Percentiles rank a stretch among this genome's conserved stretches.
Conservation (phyloP, 495 filamentous ascomycete genomes). For the Aspergillus homomorphus region DNA sequence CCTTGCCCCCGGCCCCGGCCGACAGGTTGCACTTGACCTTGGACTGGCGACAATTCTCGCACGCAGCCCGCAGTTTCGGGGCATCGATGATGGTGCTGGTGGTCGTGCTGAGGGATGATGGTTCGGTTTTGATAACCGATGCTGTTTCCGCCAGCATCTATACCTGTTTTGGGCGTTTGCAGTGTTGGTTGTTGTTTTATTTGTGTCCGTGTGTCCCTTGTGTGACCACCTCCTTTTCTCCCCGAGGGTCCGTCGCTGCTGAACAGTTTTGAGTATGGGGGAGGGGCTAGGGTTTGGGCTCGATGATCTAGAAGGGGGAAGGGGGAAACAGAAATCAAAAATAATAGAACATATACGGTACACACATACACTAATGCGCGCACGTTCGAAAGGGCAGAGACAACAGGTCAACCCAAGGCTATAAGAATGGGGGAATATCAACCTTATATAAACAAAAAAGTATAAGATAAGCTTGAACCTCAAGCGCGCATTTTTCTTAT, state of each 20-base stretch:
- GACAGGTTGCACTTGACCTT: slow-evolving; percentile 48
- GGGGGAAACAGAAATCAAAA: too few relatives aligned
- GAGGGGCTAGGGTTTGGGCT: neutral
- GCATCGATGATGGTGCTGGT: slow-evolving; percentile 24
- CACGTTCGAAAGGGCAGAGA: too few relatives aligned
- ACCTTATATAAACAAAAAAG: neutral
- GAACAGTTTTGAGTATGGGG: too few relatives aligned
- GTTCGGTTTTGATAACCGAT: neutral
- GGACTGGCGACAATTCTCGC: slow-evolving; percentile 47
- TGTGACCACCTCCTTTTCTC: neutral
- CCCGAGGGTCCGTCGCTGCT: too few relatives aligned
- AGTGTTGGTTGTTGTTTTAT: neutral
- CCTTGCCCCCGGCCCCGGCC: slow-evolving; percentile 21
- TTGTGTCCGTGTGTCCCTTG: neutral
- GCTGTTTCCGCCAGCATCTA: slow-evolving; percentile 32
- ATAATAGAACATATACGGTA: too few relatives aligned
- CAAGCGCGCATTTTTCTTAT: slow-evolving; percentile 13
- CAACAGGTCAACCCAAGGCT: too few relatives aligned
- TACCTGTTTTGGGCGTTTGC: neutral
- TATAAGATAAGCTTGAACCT: neutral
- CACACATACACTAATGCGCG: too few relatives aligned
- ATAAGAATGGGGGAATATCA: neutral
- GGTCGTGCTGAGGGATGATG: slow-evolving; percentile 17
- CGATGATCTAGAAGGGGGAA: too few relatives aligned
- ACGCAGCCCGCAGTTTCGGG: slow-evolving; percentile 45